Conservation (phyloP, 352 stramenopile genomes). For the Pythium aphanidermatum region DNA sequence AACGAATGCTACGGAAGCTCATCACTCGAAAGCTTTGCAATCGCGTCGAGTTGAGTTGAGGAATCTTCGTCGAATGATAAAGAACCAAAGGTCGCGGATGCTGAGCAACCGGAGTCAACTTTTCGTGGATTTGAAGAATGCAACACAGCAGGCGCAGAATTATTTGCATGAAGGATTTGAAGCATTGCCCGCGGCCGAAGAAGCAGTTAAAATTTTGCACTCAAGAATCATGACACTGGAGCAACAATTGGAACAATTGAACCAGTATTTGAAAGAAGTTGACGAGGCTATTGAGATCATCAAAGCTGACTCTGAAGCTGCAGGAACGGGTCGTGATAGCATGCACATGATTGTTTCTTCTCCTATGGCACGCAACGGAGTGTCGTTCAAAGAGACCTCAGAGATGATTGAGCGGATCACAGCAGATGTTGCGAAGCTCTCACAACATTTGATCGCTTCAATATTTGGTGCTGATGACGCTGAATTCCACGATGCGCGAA, state of each 20-base stretch:
- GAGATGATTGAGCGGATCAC: conserved; percentile 55
- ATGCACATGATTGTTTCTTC: conserved; percentile 37
- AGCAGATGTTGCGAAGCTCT: conserved; percentile 61
- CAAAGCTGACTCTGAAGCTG: conserved; percentile 49
- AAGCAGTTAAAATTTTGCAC: conserved; percentile 79
- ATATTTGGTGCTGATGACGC: conserved; percentile 78
- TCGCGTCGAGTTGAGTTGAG: conserved; percentile 53
- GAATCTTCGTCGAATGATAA: conserved; percentile 69
- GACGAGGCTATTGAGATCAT: conserved; percentile 63
- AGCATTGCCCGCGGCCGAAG: conserved; percentile 60
- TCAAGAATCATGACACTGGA: conserved; percentile 76
- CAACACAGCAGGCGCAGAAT: conserved; percentile 76
- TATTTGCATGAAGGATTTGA: conserved; percentile 82
- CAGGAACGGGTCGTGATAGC: conserved; percentile 42
- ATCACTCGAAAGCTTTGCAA: conserved; percentile 47
- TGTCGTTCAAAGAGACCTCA: conserved; percentile 12
- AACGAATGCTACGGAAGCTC: conserved; percentile 5
- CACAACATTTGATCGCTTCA: conserved; percentile 65
- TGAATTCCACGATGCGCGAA: conserved; percentile 77
- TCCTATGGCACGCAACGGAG: conserved; percentile 3
- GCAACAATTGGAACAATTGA: conserved; percentile 61
- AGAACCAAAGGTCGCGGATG: conserved; percentile 77
- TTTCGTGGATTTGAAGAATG: conserved; percentile 76
- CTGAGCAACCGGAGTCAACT: conserved; percentile 78
- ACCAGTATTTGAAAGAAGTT: conserved; percentile 60